Percentiles rank a stretch among this genome's conserved stretches.
Conservation (phyloP, 1,284 basidiomycete genomes). For the Leccinum pachyderme region DNA sequence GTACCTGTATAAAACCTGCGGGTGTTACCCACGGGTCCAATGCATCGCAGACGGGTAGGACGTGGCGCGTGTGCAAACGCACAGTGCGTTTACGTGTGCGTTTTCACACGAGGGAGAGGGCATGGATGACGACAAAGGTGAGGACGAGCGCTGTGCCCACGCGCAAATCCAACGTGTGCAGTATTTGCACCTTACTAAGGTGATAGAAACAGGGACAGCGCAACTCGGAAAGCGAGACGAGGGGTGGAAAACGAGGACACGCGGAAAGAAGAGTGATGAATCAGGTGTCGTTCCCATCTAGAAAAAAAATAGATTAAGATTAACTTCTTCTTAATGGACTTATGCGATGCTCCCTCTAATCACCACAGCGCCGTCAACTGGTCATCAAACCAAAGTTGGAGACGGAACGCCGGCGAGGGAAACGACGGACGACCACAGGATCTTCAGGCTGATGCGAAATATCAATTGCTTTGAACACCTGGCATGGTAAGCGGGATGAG, state of each 20-base stretch:
- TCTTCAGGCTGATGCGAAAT: conserved; percentile 39
- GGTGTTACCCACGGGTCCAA: background rate
- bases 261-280: background rate
- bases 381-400: conserved; percentile 43
- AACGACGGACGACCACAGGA: conserved; percentile 35
- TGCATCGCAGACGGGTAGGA: background rate
- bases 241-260: background rate
- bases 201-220: conserved; percentile 8
- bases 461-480: background rate
- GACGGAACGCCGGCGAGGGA: conserved; percentile 41
- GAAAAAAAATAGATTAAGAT: background rate
- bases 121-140: too few relatives aligned
- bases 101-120: background rate
- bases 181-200: conserved; percentile 45
- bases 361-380: conserved; percentile 6
- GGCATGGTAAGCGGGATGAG: background rate
- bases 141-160: too few relatives aligned
- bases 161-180: conserved; percentile 60
- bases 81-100: background rate
- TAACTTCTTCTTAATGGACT: background rate
- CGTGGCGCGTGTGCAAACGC: background rate
- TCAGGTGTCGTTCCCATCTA: background rate
- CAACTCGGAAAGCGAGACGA: too few relatives aligned
- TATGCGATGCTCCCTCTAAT: conserved; percentile 5
- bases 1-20: background rate